These are phyloP conservation scores for Fusarium pseudonygamai DNA, from an alignment of 2,329 filamentous ascomycete species.

Conservation along the genomic window DNA sequence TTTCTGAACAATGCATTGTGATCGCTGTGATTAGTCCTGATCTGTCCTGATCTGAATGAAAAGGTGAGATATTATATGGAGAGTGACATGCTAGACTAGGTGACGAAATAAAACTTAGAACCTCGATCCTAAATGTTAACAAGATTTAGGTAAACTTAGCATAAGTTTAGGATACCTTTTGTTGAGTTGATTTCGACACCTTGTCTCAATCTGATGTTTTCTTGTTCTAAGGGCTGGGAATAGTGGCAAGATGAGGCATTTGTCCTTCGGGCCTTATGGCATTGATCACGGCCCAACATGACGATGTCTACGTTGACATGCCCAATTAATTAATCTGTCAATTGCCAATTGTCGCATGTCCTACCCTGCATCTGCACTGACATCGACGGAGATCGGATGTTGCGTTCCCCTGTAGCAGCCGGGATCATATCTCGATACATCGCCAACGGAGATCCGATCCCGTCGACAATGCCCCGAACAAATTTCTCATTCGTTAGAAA, in stretches of 20 bases:
- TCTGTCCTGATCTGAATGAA: neutral
- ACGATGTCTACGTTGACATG: neutral
- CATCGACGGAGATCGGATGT: neutral
- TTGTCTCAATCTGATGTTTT: no score
- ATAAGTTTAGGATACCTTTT: no score
- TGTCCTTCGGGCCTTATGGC: neutral
- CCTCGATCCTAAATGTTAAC: no score
- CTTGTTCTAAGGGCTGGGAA: neutral
- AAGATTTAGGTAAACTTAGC: no score
- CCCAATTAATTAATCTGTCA: neutral
- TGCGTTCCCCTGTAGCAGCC: neutral
- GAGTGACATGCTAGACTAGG: no score
- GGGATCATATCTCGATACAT: conserved; percentile 1
- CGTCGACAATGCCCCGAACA: neutral
- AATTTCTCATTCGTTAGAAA: neutral
- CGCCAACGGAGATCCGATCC: neutral
- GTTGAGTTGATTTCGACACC: no score
- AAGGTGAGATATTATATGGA: neutral
- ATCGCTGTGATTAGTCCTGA: neutral
- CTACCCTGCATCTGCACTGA: neutral
- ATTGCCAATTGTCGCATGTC: neutral
- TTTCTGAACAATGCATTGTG: neutral
- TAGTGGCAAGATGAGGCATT: neutral
- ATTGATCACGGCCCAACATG: neutral
- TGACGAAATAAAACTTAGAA: no score